phyloP scores from a whole-genome alignment of 2,329 filamentous ascomycete species.

The Trichoderma afroharzianum region DNA sequence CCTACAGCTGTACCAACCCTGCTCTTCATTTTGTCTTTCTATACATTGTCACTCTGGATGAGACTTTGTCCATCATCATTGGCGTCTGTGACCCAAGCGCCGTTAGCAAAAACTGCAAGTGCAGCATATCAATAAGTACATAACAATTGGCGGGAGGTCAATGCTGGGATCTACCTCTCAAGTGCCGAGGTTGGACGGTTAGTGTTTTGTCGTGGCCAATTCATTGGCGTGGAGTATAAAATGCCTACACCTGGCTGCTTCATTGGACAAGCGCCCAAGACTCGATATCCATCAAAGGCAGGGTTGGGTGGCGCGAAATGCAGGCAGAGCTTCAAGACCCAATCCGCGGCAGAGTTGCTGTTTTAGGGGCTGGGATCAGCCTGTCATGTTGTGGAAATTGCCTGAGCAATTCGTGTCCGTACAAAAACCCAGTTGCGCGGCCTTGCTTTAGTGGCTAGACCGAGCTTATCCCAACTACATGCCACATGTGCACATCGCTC shows the following conservation, averaged over 20 bases:
- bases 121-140: not conserved
- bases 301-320: constrained; percentile 3
- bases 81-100: not conserved
- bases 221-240: not conserved
- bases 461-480: constrained; percentile 15
- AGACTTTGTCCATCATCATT: not conserved
- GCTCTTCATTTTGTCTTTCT: not conserved
- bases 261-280: not conserved
- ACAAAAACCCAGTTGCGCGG: constrained; percentile 1
- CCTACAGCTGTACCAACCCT: not conserved
- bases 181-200: not conserved
- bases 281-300: not conserved
- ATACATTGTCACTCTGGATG: not conserved
- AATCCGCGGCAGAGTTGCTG: constrained; percentile 7
- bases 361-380: constrained; percentile 11
- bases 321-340: not conserved
- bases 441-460: constrained; percentile 10
- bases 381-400: constrained; percentile 3
- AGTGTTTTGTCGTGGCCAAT: not conserved
- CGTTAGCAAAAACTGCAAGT: not conserved
- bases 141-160: not conserved
- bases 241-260: not conserved
- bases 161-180: not conserved
- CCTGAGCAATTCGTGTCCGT: constrained; percentile 5
- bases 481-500: constrained; percentile 1